A percentile compares a stretch with the other conserved stretches of the same genome.
Conservation (phyloP, 768 basidiomycete genomes). For the Lentinula detonsa region DNA sequence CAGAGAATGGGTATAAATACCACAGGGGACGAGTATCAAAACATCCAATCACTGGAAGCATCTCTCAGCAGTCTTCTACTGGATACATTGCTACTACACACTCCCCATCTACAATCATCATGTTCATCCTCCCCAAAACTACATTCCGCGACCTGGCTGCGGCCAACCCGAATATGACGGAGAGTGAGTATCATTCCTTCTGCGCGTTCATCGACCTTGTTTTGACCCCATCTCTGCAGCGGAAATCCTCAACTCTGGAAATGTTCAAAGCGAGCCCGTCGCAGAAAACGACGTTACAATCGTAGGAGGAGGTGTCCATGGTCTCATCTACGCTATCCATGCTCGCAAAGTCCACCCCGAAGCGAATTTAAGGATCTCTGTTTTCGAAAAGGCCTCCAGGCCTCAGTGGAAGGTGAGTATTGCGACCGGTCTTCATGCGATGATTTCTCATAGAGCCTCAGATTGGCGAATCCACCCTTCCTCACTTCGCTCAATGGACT, state of each 20-base stretch:
- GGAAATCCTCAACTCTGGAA: not conserved
- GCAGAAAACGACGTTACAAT: slow-evolving; percentile 8
- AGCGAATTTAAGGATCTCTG: not conserved
- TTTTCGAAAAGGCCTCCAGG: slow-evolving; percentile 5
- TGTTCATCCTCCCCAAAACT: slow-evolving; percentile 9
- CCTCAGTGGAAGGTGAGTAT: slow-evolving; percentile 9
- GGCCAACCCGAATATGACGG: slow-evolving; percentile 10
- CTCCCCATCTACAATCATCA: not conserved
- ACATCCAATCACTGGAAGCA: not conserved
- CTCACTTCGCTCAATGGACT: slow-evolving; percentile 10
- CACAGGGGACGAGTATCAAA: not conserved
- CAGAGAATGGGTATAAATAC: not conserved
- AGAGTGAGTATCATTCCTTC: slow-evolving; percentile 2
- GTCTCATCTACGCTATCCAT: slow-evolving; percentile 13
- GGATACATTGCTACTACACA: not conserved
- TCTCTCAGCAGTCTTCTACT: not conserved
- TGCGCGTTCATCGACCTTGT: not conserved
- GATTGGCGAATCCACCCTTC: slow-evolving; percentile 13
- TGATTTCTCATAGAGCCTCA: not conserved
- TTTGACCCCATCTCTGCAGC: slow-evolving; percentile 1
- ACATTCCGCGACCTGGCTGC: slow-evolving; percentile 10
- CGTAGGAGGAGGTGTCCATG: slow-evolving; percentile 12
- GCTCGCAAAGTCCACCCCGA: slow-evolving; percentile 6
- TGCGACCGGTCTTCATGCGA: not conserved
- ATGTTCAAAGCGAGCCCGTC: not conserved